These are phyloP conservation scores for Ormosia semicastrata DNA, from an alignment of 306 rosid species.

Conservation along the genomic window DNA sequence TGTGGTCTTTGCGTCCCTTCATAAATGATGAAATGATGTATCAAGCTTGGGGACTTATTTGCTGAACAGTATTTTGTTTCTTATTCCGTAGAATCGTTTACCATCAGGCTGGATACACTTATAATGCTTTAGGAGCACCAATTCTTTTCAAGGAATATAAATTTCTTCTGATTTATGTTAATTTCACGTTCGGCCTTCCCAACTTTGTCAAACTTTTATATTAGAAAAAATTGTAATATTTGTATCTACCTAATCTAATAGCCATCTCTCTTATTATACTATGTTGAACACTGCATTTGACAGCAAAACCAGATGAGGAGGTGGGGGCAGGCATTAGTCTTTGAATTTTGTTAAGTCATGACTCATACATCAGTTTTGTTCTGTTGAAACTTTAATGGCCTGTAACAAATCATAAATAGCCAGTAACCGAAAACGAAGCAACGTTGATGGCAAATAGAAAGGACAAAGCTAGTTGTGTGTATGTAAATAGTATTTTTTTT, in stretches of 20 bases:
- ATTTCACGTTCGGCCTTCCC: neutral
- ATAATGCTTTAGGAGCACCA: neutral
- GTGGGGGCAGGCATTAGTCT: neutral
- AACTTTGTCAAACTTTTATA: no score
- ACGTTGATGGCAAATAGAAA: no score
- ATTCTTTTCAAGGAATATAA: neutral
- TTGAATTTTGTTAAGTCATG: neutral
- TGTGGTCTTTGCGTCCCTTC: slow-evolving; percentile 77
- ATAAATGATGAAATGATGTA: slow-evolving; percentile 47
- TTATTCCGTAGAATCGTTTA: slow-evolving; percentile 11
- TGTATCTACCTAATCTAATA: no score
- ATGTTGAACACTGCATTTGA: no score
- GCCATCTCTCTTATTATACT: no score
- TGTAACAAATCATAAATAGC: neutral
- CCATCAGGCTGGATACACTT: neutral
- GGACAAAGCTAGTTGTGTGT: no score
- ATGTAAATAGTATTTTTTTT: no score
- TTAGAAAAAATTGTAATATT: no score
- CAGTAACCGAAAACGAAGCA: neutral
- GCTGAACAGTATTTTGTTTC: slow-evolving; percentile 24
- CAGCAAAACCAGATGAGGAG: no score
- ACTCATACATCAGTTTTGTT: no score
- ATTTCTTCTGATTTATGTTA: neutral
- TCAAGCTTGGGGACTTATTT: slow-evolving; percentile 65
- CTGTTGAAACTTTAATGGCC: neutral